Evolutionary conservation across 2,329 filamentous ascomycete genomes (phyloP).

Genomic region (Diaporthe australafricana): DNA sequence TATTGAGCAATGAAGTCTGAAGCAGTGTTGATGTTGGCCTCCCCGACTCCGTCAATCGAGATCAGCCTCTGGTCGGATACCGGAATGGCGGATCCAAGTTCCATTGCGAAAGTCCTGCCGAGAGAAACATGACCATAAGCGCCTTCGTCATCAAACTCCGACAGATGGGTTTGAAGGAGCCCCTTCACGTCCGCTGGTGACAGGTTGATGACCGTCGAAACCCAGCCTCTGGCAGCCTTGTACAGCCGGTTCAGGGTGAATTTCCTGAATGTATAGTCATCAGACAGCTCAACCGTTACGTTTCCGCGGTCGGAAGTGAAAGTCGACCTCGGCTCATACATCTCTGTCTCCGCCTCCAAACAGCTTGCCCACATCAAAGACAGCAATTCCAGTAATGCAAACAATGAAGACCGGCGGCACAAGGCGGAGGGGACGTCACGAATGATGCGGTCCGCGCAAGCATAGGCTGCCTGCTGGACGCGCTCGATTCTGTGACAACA

Average conservation of each 20-base stretch:
- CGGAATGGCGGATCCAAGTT: constrained; percentile 90
- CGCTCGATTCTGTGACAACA: constrained; percentile 95
- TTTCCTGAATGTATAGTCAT: constrained; percentile 87
- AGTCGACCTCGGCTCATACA: constrained; percentile 87
- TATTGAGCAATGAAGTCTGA: constrained; percentile 98
- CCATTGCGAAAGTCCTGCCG: constrained; percentile 91
- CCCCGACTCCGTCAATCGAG: constrained; percentile 81
- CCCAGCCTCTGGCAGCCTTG: constrained; percentile 82
- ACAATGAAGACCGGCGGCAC: constrained; percentile 90
- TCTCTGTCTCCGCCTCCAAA: constrained; percentile 91
- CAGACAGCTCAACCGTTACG: constrained; percentile 90
- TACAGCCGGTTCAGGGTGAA: constrained; percentile 83
- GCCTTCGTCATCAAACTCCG: constrained; percentile 92
- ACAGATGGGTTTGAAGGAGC: constrained; percentile 93
- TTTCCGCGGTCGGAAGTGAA: constrained; percentile 83
- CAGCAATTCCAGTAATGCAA: constrained; percentile 90
- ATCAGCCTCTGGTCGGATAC: constrained; percentile 86
- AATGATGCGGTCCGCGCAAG: constrained; percentile 88
- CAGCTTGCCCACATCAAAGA: constrained; percentile 97
- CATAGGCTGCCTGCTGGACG: constrained; percentile 87
- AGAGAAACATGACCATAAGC: constrained; percentile 92
- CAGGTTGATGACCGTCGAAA: constrained; percentile 81
- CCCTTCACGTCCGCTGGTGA: constrained; percentile 96
- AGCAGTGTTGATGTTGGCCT: constrained; percentile 85
- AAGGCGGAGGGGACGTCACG: constrained; percentile 86